Conservation (phyloP, 1,139 yeast species). For the Chernovozyma aurita region DNA sequence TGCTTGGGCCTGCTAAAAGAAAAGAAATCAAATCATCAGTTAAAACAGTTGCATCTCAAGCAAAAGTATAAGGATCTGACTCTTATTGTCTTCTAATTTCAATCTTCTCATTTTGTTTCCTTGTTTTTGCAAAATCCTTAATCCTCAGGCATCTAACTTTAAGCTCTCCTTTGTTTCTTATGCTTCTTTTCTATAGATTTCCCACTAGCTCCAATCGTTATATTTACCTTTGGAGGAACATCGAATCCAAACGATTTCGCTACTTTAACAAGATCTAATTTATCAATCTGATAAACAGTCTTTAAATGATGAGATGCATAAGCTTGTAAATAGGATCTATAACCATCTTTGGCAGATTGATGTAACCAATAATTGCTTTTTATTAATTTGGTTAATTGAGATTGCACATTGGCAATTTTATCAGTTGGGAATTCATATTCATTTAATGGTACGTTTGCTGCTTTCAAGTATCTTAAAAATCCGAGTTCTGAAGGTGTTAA, state of each 20-base stretch:
- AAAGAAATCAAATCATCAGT: no score
- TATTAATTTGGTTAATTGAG: constrained; percentile 86
- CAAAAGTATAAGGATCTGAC: no score
- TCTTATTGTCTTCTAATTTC: no score
- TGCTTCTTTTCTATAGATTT: constrained; percentile 51
- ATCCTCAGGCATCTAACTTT: no score
- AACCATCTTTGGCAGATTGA: constrained; percentile 96
- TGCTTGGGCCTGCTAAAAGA: no score
- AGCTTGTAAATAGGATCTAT: constrained; percentile 93
- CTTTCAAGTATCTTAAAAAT: constrained; percentile 86
- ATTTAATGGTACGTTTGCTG: constrained; percentile 94
- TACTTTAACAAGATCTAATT: constrained; percentile 87
- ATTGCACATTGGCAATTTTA: constrained; percentile 93
- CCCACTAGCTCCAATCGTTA: constrained; percentile 91
- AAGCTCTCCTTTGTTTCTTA: constrained; percentile 42
- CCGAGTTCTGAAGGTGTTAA: constrained; percentile 92
- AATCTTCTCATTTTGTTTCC: no score
- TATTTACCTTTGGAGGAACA: constrained; percentile 95
- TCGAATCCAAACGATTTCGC: constrained; percentile 94
- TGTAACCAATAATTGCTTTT: constrained; percentile 91
- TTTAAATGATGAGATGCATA: constrained; percentile 95
- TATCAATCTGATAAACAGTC: constrained; percentile 93
- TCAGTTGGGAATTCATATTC: constrained; percentile 93
- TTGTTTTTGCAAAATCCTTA: no score
- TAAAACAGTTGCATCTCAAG: no score